Evolutionary conservation across 768 basidiomycete genomes (phyloP).

Genomic region (Psilocybe cyanescens): DNA sequence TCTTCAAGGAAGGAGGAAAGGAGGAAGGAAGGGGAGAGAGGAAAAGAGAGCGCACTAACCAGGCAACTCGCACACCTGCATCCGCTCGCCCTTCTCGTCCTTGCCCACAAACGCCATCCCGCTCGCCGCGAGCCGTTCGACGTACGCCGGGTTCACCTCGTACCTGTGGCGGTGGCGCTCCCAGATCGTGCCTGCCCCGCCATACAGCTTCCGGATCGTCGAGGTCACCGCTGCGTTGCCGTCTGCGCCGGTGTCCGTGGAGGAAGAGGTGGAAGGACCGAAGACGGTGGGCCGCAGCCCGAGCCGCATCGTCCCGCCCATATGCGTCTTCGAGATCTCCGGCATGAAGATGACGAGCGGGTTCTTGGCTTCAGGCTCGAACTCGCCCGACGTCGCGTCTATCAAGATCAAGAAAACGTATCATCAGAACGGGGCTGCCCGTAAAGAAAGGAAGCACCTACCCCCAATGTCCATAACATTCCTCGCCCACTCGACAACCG

Average conservation of each 20-base stretch:
- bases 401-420: conserved; percentile 7
- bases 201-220: conserved; percentile 78
- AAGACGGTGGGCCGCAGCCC: conserved; percentile 97
- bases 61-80: conserved; percentile 92
- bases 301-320: conserved; percentile 99
- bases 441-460: conserved; percentile 32
- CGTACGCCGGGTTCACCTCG: conserved; percentile 92
- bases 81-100: conserved; percentile 95
- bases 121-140: conserved; percentile 67
- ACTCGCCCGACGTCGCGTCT: conserved; percentile 90
- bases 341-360: conserved; percentile 97
- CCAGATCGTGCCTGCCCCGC: conserved; percentile 82
- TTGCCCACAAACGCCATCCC: conserved; percentile 77
- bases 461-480: conserved; percentile 76
- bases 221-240: not conserved
- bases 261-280: conserved; percentile 32
- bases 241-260: not conserved
- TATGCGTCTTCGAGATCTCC: conserved; percentile 95
- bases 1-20: not conserved
- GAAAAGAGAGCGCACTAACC: conserved; percentile 48
- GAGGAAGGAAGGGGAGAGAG: not conserved
- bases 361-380: conserved; percentile 60
- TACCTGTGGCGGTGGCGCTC: conserved; percentile 95
- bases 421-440: not conserved
- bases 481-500: conserved; percentile 94